Percentiles rank a stretch among this genome's conserved stretches.
phyloP scores from a whole-genome alignment of 2,329 filamentous ascomycete genomes.

The Leptodontidium sp. region DNA sequence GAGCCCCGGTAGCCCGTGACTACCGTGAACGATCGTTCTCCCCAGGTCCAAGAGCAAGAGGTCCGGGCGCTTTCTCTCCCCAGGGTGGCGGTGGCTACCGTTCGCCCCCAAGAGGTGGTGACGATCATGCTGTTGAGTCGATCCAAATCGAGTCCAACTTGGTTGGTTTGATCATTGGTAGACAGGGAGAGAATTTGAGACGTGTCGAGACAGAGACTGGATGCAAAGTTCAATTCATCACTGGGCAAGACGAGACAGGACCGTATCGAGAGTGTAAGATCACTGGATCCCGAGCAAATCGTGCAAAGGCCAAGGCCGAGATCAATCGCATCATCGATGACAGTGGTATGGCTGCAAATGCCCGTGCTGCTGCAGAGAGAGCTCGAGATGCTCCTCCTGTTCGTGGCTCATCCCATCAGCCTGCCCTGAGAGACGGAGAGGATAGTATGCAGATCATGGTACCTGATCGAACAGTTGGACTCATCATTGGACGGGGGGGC shows the following conservation, averaged over 20 bases:
- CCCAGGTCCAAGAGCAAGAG: conserved; percentile 64
- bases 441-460: conserved; percentile 94
- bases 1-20: conserved; percentile 57
- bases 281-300: conserved; percentile 73
- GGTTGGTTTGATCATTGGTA: conserved; percentile 89
- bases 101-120: conserved; percentile 60
- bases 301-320: conserved; percentile 80
- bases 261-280: conserved; percentile 86
- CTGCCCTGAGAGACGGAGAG: conserved; percentile 77
- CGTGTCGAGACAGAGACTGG: conserved; percentile 84
- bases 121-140: conserved; percentile 74
- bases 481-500: conserved; percentile 93
- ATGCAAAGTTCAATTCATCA: conserved; percentile 88
- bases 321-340: conserved; percentile 91
- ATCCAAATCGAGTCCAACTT: conserved; percentile 88
- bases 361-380: conserved; percentile 52
- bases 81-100: conserved; percentile 62
- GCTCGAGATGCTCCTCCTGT: conserved; percentile 45
- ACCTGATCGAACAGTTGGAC: conserved; percentile 87
- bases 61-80: conserved; percentile 65
- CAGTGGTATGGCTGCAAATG: conserved; percentile 69
- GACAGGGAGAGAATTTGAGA: conserved; percentile 87
- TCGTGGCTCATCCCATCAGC: conserved; percentile 47
- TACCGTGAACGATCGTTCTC: conserved; percentile 79
- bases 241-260: conserved; percentile 74